Conservation (phyloP, 2,329 filamentous ascomycete species). For the Raffaelea ambrosiae region DNA sequence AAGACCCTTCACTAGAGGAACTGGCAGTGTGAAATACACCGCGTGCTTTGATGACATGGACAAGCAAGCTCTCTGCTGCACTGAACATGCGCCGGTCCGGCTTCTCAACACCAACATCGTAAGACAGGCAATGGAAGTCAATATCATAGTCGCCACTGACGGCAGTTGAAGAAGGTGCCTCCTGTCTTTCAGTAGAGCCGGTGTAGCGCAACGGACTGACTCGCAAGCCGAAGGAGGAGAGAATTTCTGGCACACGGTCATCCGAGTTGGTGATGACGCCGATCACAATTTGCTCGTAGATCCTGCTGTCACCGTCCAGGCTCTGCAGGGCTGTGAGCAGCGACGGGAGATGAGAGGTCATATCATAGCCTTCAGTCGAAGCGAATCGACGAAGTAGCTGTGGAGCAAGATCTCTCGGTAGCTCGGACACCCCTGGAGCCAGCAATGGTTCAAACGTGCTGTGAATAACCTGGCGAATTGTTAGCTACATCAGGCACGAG, state of each 20-base stretch:
- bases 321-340: slow-evolving; percentile 24
- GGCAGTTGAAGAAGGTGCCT: too few species aligned
- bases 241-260: slow-evolving; percentile 44
- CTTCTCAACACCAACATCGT: slow-evolving; percentile 54
- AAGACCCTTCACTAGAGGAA: background rate
- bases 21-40: too few species aligned
- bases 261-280: slow-evolving; percentile 58
- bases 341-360: slow-evolving; percentile 35
- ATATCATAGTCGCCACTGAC: too few species aligned
- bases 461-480: slow-evolving; percentile 37
- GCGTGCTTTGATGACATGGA: background rate
- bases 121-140: slow-evolving; percentile 53
- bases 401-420: slow-evolving; percentile 37
- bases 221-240: slow-evolving; percentile 43
- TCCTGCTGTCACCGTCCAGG: background rate
- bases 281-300: slow-evolving; percentile 26
- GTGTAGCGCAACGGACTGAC: slow-evolving; percentile 29
- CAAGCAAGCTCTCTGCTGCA: slow-evolving; percentile 36
- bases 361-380: slow-evolving; percentile 40
- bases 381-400: slow-evolving; percentile 44
- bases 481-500: too few species aligned
- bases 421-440: slow-evolving; percentile 13
- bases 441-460: slow-evolving; percentile 40
- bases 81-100: slow-evolving; percentile 47
- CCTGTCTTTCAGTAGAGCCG: too few species aligned